These are phyloP conservation scores for Lenwebbia sp. DNA, from an alignment of 345 rosid genomes.

Conservation along the genomic window DNA sequence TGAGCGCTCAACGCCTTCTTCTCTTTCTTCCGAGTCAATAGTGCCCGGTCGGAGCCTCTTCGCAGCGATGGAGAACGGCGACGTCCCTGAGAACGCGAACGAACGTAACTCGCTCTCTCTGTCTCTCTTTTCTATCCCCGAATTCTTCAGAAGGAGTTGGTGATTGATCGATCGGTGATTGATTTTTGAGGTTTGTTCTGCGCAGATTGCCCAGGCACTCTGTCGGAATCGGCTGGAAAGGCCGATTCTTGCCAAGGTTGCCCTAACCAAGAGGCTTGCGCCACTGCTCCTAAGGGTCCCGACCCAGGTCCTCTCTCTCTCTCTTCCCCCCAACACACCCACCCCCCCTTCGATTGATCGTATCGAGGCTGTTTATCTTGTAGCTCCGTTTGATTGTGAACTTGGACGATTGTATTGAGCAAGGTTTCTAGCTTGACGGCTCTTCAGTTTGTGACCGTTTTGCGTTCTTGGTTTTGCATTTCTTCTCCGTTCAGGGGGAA, in stretches of 20 bases:
- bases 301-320: conserved; percentile 59
- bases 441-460: background rate
- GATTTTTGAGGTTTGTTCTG: background rate
- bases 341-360: background rate
- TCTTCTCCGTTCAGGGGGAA: no score
- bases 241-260: conserved; percentile 80
- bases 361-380: background rate
- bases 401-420: background rate
- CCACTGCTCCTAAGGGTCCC: conserved; percentile 92
- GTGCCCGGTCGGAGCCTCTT: background rate
- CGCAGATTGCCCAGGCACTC: conserved; percentile 85
- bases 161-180: background rate
- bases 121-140: background rate
- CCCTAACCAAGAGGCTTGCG: conserved; percentile 87
- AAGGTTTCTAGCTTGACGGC: background rate
- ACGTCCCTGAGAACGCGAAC: conserved; percentile 58
- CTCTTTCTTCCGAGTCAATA: background rate
- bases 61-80: conserved; percentile 47
- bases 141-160: background rate
- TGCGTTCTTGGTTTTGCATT: background rate
- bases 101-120: conserved; percentile 22
- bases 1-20: background rate
- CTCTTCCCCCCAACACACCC: background rate
- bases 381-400: background rate
- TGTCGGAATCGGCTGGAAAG: conserved; percentile 70